These are phyloP conservation scores for Dipteronia dyeriana DNA, from an alignment of 345 rosid species.

Conservation along the genomic window DNA sequence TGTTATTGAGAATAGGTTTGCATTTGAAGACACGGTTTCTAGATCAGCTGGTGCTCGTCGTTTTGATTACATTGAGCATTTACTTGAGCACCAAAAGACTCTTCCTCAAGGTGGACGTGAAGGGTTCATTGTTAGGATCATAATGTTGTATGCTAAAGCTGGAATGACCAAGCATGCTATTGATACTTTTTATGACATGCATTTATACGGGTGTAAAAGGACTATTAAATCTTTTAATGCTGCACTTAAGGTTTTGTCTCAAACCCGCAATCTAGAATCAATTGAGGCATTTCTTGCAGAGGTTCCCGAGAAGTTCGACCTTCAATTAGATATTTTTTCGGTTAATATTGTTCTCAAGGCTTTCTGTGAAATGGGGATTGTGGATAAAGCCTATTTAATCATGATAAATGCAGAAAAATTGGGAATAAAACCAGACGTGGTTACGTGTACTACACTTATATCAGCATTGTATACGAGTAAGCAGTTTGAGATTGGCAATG, in stretches of 20 bases:
- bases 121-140: conserved; percentile 78
- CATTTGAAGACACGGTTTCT: conserved; percentile 75
- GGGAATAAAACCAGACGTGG: conserved; percentile 63
- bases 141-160: conserved; percentile 77
- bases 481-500: conserved; percentile 56
- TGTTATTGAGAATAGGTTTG: conserved; percentile 63
- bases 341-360: conserved; percentile 63
- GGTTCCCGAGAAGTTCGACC: conserved; percentile 38
- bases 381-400: conserved; percentile 52
- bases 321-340: conserved; percentile 53
- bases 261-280: conserved; percentile 49
- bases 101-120: conserved; percentile 83
- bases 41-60: conserved; percentile 67
- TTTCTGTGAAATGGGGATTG: conserved; percentile 52
- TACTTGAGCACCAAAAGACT: conserved; percentile 84
- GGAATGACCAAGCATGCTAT: conserved; percentile 75
- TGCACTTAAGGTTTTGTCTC: conserved; percentile 54
- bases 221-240: conserved; percentile 81
- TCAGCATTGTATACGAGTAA: conserved; percentile 62
- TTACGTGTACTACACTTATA: conserved; percentile 72
- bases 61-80: conserved; percentile 64
- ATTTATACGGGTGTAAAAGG: conserved; percentile 59
- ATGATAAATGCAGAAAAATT: conserved; percentile 60
- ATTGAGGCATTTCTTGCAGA: conserved; percentile 47
- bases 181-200: conserved; percentile 62